A percentile compares a stretch with the other conserved stretches of the same genome.
Evolutionary conservation across 495 filamentous ascomycete genomes (phyloP).

Genomic region (Aspergillus carlsbadensis): DNA sequence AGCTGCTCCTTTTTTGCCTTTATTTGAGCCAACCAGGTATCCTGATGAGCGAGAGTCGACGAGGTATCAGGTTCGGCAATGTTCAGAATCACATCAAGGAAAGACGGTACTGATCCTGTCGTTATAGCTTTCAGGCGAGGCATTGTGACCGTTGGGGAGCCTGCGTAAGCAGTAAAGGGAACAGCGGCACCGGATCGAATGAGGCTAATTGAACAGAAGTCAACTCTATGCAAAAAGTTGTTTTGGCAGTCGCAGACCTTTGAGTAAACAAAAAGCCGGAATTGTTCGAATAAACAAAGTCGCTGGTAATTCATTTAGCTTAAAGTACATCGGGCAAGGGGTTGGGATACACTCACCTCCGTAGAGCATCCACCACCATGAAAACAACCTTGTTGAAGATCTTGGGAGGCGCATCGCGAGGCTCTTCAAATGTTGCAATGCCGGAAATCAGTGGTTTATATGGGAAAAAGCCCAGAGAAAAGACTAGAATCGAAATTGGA

Average conservation of each 20-base stretch:
- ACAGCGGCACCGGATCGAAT: constrained; percentile 80
- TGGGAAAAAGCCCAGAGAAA: constrained; percentile 93
- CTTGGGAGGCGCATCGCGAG: constrained; percentile 46
- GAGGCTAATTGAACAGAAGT: too few relatives aligned
- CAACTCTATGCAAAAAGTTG: too few relatives aligned
- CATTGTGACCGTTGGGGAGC: constrained; percentile 97
- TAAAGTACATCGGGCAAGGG: neutral
- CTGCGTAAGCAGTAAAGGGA: constrained; percentile 95
- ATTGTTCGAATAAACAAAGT: constrained; percentile 83
- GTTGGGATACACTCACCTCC: constrained; percentile 60
- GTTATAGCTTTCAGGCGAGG: constrained; percentile 96
- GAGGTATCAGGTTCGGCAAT: constrained; percentile 92
- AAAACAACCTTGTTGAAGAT: constrained; percentile 89
- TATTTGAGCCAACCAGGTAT: constrained; percentile 94
- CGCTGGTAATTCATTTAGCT: constrained; percentile 44
- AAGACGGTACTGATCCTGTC: constrained; percentile 93
- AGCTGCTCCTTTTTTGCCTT: constrained; percentile 73
- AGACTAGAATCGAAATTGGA: constrained; percentile 72
- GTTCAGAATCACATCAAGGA: constrained; percentile 95
- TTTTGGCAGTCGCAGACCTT: constrained; percentile 54
- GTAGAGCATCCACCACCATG: constrained; percentile 95
- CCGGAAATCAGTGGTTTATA: constrained; percentile 93
- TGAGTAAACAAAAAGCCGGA: constrained; percentile 91
- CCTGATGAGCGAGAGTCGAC: constrained; percentile 80
- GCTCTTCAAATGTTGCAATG: constrained; percentile 61